These are phyloP conservation scores for Pseudogymnoascus sp. DNA, from an alignment of 2,329 filamentous ascomycete genomes.

Conservation along the genomic window DNA sequence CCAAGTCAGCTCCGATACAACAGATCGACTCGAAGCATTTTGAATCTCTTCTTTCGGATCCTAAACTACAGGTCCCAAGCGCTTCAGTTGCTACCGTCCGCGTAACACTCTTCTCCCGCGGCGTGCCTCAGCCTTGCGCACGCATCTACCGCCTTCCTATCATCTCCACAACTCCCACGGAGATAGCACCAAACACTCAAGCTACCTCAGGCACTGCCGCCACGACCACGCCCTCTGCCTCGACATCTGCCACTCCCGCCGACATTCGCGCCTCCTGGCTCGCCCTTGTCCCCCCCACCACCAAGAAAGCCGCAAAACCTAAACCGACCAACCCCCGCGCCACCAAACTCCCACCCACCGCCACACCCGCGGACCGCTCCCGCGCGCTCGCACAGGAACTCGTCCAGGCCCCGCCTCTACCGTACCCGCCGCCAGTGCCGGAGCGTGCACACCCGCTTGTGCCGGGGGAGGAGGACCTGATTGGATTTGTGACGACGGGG, in stretches of 20 bases:
- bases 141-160: constrained; percentile 79
- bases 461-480: constrained; percentile 67
- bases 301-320: constrained; percentile 21
- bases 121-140: constrained; percentile 63
- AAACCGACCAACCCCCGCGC: constrained; percentile 18
- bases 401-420: constrained; percentile 34
- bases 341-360: constrained; percentile 21
- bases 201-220: constrained; percentile 34
- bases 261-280: constrained; percentile 67
- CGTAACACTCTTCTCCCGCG: constrained; percentile 61
- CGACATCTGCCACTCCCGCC: constrained; percentile 29
- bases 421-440: constrained; percentile 29
- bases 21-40: constrained; percentile 19
- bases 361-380: constrained; percentile 31
- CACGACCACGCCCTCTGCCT: constrained; percentile 25
- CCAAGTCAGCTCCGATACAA: constrained; percentile 12
- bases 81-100: constrained; percentile 52
- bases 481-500: constrained; percentile 86
- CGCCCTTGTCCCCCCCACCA: constrained; percentile 36
- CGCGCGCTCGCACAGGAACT: constrained; percentile 43
- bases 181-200: constrained; percentile 36
- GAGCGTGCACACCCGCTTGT: constrained; percentile 53
- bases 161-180: neutral
- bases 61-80: constrained; percentile 20
- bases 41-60: constrained; percentile 19